Evolutionary conservation across 805 yeast species (phyloP).

Genomic region (Schwanniomyces polymorphus): DNA sequence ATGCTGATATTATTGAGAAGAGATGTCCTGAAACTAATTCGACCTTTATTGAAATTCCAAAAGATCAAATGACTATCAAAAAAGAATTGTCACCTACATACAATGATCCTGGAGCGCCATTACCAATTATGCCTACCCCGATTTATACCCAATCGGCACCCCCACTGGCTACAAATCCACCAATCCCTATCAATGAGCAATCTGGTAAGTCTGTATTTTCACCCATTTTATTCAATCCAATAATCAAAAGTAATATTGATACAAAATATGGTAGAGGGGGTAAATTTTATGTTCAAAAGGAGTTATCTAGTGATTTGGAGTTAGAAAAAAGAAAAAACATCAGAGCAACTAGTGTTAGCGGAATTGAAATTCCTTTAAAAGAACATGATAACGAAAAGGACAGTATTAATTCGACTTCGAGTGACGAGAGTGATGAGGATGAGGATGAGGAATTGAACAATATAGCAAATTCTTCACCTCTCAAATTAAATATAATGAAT

Average conservation of each 20-base stretch:
- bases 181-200: slow-evolving; percentile 1
- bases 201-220: slow-evolving; percentile 65
- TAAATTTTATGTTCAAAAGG: slow-evolving; percentile 66
- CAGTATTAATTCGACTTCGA: slow-evolving; percentile 7
- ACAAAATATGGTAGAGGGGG: slow-evolving; percentile 90
- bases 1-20: background rate
- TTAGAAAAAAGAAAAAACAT: slow-evolving; percentile 16
- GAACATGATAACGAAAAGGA: slow-evolving; percentile 10
- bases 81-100: slow-evolving; percentile 50
- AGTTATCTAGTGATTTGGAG: slow-evolving; percentile 20
- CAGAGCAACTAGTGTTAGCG: slow-evolving; percentile 38
- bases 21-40: slow-evolving; percentile 1
- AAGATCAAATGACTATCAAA: slow-evolving; percentile 56
- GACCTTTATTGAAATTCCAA: slow-evolving; percentile 50
- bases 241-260: slow-evolving; percentile 73
- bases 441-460: slow-evolving; percentile 29
- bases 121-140: slow-evolving; percentile 57
- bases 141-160: slow-evolving; percentile 27
- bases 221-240: slow-evolving; percentile 79
- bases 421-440: slow-evolving; percentile 37
- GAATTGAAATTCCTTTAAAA: slow-evolving; percentile 15
- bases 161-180: slow-evolving; percentile 10
- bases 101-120: slow-evolving; percentile 83
- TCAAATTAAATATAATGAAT: slow-evolving; percentile 23
- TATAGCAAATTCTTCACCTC: slow-evolving; percentile 21